Conservation (phyloP, 2,329 filamentous ascomycete species). For the Leptographium lundbergii region DNA sequence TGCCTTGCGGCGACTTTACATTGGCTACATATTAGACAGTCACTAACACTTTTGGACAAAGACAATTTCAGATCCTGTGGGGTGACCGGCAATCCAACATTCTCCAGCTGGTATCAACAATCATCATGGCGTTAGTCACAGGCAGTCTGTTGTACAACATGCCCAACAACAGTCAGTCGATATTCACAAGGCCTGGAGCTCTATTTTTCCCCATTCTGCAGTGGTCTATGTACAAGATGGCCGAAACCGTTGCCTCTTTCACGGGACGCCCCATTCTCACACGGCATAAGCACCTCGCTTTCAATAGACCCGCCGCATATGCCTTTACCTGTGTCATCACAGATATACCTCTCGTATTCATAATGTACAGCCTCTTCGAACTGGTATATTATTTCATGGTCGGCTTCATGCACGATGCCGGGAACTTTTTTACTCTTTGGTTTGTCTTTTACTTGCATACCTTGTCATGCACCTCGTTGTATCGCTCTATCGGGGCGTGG, state of each 20-base stretch:
- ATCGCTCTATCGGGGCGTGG: constrained; percentile 48
- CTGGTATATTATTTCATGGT: constrained; percentile 76
- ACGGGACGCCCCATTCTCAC: constrained; percentile 73
- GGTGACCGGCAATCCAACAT: constrained; percentile 68
- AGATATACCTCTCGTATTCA: constrained; percentile 70
- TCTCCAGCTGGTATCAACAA: constrained; percentile 57
- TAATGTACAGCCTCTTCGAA: constrained; percentile 67
- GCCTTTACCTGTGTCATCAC: constrained; percentile 73
- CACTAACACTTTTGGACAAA: constrained; percentile 44
- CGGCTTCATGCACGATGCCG: constrained; percentile 53
- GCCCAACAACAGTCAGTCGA: constrained; percentile 27
- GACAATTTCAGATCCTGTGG: constrained; percentile 57
- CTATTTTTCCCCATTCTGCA: constrained; percentile 78
- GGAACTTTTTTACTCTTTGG: constrained; percentile 74
- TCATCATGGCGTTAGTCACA: constrained; percentile 63
- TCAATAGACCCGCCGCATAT: constrained; percentile 82
- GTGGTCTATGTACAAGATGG: constrained; percentile 67
- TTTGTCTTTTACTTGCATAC: constrained; percentile 62
- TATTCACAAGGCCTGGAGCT: constrained; percentile 58
- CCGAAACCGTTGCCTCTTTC: constrained; percentile 41
- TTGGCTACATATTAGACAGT: constrained; percentile 11
- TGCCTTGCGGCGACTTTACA: no score
- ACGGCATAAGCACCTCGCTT: constrained; percentile 72
- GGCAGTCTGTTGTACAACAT: constrained; percentile 72
- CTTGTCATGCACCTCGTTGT: constrained; percentile 72